Evolutionary conservation across 768 basidiomycete genomes (phyloP).

Genomic region (Pisolithus marmoratus): DNA sequence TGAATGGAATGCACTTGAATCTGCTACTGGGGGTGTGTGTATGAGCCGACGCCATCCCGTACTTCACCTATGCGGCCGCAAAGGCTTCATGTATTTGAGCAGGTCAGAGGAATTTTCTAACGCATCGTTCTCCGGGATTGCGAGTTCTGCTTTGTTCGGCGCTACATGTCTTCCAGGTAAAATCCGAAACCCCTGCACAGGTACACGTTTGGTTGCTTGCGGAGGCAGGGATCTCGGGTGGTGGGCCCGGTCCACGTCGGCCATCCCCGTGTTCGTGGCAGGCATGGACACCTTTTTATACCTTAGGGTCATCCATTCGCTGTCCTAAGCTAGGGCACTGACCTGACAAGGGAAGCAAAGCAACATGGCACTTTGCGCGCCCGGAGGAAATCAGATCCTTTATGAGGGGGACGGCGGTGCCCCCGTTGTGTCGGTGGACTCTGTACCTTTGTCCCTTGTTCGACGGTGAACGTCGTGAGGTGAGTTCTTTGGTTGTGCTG

Average conservation of each 20-base stretch:
- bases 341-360: conserved; percentile 7
- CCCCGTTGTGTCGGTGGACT: neutral
- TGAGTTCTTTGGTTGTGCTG: neutral
- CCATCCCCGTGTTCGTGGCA: conserved; percentile 1
- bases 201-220: neutral
- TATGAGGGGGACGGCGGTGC: neutral
- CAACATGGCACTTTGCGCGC: conserved; percentile 9
- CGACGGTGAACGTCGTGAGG: conserved; percentile 5
- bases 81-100: neutral
- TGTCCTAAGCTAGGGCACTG: neutral
- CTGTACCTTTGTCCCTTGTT: conserved; percentile 6
- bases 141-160: conserved; percentile 13
- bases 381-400: conserved; percentile 3
- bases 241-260: neutral
- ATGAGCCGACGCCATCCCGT: no score
- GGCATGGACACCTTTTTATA: conserved; percentile 7
- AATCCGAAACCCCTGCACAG: neutral
- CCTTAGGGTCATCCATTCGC: neutral
- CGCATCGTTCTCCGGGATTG: neutral
- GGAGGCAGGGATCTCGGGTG: neutral
- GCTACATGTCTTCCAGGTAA: conserved; percentile 4
- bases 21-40: no score
- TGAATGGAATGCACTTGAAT: neutral
- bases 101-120: neutral
- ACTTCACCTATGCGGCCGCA: neutral